Evolutionary conservation across 176 grass and related monocot species (phyloP).

Genomic region (Carex parvula): DNA sequence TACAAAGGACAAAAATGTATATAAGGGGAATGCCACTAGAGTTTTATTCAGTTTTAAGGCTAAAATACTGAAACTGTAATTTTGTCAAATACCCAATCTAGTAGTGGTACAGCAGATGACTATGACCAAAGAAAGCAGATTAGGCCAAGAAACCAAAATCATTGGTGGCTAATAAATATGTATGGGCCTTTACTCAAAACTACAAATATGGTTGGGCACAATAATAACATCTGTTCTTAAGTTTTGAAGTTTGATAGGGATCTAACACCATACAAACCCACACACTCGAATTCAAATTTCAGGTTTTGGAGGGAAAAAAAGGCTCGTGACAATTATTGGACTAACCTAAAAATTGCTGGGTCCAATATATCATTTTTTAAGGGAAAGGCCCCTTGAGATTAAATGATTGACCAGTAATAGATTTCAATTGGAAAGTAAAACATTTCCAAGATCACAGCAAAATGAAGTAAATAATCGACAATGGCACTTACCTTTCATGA

Average conservation of each 20-base stretch:
- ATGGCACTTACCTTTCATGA: constrained; percentile 58
- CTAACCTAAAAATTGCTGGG: not conserved
- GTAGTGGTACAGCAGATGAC: not conserved
- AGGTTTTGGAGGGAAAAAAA: too few species aligned
- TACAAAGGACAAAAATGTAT: not conserved
- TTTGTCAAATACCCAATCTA: not conserved
- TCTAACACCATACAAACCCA: not conserved
- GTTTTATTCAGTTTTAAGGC: not conserved
- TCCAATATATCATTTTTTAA: not conserved
- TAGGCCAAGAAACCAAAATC: not conserved
- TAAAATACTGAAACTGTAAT: not conserved
- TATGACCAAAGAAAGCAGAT: not conserved
- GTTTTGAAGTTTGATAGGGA: not conserved
- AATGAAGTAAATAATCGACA: not conserved
- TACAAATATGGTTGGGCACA: not conserved
- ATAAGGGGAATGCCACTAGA: not conserved
- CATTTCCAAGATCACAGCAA: not conserved
- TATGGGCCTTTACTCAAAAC: not conserved
- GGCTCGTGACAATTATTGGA: too few species aligned
- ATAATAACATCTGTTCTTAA: not conserved
- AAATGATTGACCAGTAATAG: not conserved
- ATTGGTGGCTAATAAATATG: not conserved
- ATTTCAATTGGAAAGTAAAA: too few species aligned
- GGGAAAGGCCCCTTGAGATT: not conserved
- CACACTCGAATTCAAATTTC: not conserved